Base-by-base conservation (phyloP, 176 grass and related monocot species). In the Oryza punctata region DNA sequence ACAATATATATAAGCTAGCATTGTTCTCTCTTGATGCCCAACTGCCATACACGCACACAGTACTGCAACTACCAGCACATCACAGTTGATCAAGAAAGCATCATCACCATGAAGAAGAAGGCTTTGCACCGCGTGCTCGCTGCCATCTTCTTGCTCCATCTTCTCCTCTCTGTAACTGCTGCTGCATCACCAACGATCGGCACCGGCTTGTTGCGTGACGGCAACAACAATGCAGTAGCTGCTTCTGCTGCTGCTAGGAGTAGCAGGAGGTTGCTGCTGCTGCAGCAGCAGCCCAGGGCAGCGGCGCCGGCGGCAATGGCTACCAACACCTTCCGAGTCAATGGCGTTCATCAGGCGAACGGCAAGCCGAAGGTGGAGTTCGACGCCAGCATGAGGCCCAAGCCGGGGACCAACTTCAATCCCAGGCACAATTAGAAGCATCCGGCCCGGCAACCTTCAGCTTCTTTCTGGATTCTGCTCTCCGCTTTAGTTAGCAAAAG, bases 341-440 rank as follows among this genome's bases (percentile, higher is more conserved):
- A 49, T 2, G 67, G 54, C 75, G 37, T 33, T 19, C 12, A 41
- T 47, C 70, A 10, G 2, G 74, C 32, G 26, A 79, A 82, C 41
- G 64, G 25, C 15, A 84, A 86, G 65, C 69, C 82, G 4, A 63
- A 37, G 3, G 46, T 82, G 67, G 91, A 92, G 83, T 86, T 90
- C 81, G 86, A 86, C 76, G 87, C 82, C 70, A 91, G 91, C 90
- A 40, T 49, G 69, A 90, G 3, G 71, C 77, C 57, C n/a, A 23
- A 72, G 33, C 87, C 85, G 19, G 10, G 12, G 2, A 82, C 66
- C 70, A 61, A 3, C 10, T 8, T 35, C 12, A 94, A 92, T 63
- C 94, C 94, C 76, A 86, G 35, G 32, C 88, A 94, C 7, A 97
- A 97, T 83, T 94, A 96, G 79, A 29, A 28, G 63, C 5, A 18